These are phyloP conservation scores for Tolypocladium capitatum DNA, from an alignment of 2,329 filamentous ascomycete species.

Conservation along the genomic window DNA sequence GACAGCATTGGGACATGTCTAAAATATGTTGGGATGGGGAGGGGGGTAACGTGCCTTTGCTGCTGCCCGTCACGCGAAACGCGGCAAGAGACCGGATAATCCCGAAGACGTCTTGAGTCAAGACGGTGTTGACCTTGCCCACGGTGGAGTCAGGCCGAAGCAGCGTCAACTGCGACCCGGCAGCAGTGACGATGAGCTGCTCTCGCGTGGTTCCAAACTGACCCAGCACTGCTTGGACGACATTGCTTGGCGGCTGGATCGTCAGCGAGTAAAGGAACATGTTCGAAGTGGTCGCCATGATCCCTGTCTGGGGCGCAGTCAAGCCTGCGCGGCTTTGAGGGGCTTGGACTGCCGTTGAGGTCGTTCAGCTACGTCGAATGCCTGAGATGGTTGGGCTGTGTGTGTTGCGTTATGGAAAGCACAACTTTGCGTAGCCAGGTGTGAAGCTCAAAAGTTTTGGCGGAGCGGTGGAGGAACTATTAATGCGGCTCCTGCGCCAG, in stretches of 20 bases:
- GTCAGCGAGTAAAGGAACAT: slow-evolving; percentile 99
- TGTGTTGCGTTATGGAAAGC: slow-evolving; percentile 6
- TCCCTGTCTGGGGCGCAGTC: slow-evolving; percentile 32
- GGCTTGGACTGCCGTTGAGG: slow-evolving; percentile 13
- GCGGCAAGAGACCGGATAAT: slow-evolving; percentile 83
- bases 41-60: slow-evolving; percentile 63
- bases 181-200: slow-evolving; percentile 91
- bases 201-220: slow-evolving; percentile 95
- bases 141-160: slow-evolving; percentile 74
- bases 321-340: slow-evolving; percentile 33
- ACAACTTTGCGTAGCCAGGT: slow-evolving; percentile 3
- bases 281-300: slow-evolving; percentile 93
- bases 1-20: too few species aligned
- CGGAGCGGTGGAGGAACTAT: slow-evolving; percentile 20
- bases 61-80: slow-evolving; percentile 85
- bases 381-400: slow-evolving; percentile 3
- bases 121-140: slow-evolving; percentile 72
- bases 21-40: slow-evolving; percentile 15
- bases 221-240: slow-evolving; percentile 82
- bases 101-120: slow-evolving; percentile 90
- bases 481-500: slow-evolving; percentile 17
- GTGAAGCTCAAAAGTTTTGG: slow-evolving; percentile 19
- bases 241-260: slow-evolving; percentile 78
- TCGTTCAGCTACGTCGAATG: slow-evolving; percentile 10
- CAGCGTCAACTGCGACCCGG: slow-evolving; percentile 78